Conservation (phyloP, 768 basidiomycete genomes). For the Phanerochaete carnosa region DNA sequence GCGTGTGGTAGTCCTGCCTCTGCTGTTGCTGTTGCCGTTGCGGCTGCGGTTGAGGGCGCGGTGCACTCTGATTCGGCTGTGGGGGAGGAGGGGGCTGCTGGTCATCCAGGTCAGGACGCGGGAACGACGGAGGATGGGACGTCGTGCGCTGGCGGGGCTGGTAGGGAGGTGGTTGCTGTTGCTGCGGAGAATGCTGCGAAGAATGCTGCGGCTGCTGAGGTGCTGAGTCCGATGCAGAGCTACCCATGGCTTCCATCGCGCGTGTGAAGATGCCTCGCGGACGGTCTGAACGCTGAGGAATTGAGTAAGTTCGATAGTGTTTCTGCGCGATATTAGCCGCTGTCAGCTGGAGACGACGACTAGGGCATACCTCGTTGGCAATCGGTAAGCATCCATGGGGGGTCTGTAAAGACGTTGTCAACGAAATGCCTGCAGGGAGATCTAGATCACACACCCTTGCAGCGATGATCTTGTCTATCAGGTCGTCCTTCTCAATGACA, state of each 20-base stretch:
- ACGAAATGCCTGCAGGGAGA: background rate
- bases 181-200: conserved; percentile 14
- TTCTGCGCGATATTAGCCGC: conserved; percentile 31
- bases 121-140: conserved; percentile 32
- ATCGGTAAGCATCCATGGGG: conserved; percentile 59
- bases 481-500: conserved; percentile 75
- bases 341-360: background rate
- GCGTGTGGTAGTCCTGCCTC: background rate
- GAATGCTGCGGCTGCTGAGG: conserved; percentile 8
- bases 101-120: conserved; percentile 63
- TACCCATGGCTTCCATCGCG: conserved; percentile 28
- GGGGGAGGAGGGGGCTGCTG: conserved; percentile 23
- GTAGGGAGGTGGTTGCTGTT: conserved; percentile 15
- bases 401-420: conserved; percentile 32
- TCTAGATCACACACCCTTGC: conserved; percentile 38
- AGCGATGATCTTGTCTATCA: conserved; percentile 60
- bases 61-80: conserved; percentile 4
- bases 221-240: conserved; percentile 19
- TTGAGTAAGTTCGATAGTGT: conserved; percentile 61
- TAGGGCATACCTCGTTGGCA: conserved; percentile 49
- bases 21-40: background rate
- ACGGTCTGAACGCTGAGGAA: conserved; percentile 40
- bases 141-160: conserved; percentile 25
- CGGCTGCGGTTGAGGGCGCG: background rate
- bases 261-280: conserved; percentile 46